Conservation (phyloP, 768 basidiomycete species). For the Lactarius pseudohatsudake region DNA sequence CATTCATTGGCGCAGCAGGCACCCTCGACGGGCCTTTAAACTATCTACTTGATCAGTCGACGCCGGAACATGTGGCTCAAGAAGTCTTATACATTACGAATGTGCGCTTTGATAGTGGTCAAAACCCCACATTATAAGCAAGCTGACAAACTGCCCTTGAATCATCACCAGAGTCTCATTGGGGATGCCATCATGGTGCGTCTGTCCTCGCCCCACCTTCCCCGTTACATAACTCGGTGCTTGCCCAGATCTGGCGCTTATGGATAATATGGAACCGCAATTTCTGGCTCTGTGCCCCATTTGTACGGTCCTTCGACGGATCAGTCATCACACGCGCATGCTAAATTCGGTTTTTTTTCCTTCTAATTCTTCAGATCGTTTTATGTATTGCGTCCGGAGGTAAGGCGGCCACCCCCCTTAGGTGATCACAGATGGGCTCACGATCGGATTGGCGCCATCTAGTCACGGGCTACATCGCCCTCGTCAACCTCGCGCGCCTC, state of each 20-base stretch:
- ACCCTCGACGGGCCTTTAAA: neutral
- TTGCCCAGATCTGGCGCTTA: conserved; percentile 23
- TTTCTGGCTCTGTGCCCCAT: conserved; percentile 10
- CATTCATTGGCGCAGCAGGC: neutral
- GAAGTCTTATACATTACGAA: conserved; percentile 20
- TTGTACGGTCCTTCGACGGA: neutral
- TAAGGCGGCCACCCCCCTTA: neutral
- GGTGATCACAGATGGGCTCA: too few relatives aligned
- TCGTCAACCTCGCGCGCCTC: conserved; percentile 8
- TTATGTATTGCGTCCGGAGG: conserved; percentile 11
- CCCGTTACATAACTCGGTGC: neutral
- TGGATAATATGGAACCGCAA: conserved; percentile 26
- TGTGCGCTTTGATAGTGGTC: neutral
- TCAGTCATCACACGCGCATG: neutral
- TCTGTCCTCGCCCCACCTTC: neutral
- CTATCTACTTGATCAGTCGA: conserved; percentile 2
- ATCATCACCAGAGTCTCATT: conserved; percentile 14
- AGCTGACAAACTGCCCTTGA: neutral
- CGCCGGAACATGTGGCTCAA: conserved; percentile 8
- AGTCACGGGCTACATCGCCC: conserved; percentile 19
- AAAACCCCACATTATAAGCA: neutral
- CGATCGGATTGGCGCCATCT: too few relatives aligned
- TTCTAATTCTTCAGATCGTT: conserved; percentile 1
- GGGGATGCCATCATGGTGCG: conserved; percentile 23
- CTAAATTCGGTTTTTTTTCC: too few relatives aligned